Base-by-base conservation (phyloP, 495 filamentous ascomycete genomes). In the Entonaema liquescens region DNA sequence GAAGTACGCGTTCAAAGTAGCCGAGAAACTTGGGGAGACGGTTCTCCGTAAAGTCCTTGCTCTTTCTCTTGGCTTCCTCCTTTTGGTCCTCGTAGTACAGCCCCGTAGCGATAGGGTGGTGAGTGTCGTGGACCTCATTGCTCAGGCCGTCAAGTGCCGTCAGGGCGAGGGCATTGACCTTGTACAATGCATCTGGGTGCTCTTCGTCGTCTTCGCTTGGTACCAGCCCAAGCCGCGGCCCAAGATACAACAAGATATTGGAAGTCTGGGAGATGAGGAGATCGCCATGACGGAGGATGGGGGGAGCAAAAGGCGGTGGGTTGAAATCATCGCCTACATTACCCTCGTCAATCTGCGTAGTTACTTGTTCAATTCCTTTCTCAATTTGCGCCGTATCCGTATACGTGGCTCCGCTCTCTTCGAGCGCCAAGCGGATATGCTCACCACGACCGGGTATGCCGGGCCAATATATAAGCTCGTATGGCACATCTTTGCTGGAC, bases 51-150 rank as follows among this genome's bases (percentile, higher is more conserved):
- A 53, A 53, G 9, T 53, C 49, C 26, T 53, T 53, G 26, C 25
- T 29, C 13, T 29, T 53, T 4, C 25, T 9, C 12, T 53, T 53
- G 8, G 49, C 49, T 73, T 90, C 89, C 0, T 78, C 79, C 70
- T 89, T 90, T 78, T 92, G 90, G 29, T 91, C 88, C 63, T 91
- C 89, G 65, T 91, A 92, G 66, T 89, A 91, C 31, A 84, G 68
- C 6, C 70, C 69, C 0, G 75, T 67, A 1, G 85, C 81, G 15
- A 92, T 81, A 0, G 90, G 90, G 67, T 92, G 90, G 64, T 92
- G 90, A 47, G 82, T 84, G 66, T 92, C 88, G 68, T 92, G 90
- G 13, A 83, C 81, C 74, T 92, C 90, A 62, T 91, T 88, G 66
- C 82, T 83, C 63, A 91, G 63, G 0, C 84, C 82, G 64, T 92